These are phyloP conservation scores for Carex pumila DNA, from an alignment of 176 grass and related monocot genomes.

Conservation along the genomic window DNA sequence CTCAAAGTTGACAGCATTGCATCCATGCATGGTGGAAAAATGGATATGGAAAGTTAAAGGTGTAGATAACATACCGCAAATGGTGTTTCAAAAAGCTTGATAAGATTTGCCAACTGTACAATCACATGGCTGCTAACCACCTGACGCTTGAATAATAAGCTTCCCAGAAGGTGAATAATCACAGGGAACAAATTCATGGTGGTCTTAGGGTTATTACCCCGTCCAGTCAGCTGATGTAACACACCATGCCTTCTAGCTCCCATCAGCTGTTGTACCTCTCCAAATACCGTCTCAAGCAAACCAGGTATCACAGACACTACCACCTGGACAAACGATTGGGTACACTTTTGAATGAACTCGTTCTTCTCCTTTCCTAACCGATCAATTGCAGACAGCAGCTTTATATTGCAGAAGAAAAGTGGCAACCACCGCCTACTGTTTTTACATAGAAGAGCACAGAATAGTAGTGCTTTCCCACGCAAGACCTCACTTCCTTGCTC, in stretches of 20 bases:
- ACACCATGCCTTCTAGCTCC: conserved; percentile 77
- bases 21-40: background rate
- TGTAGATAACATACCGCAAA: conserved; percentile 54
- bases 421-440: conserved; percentile 88
- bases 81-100: conserved; percentile 78
- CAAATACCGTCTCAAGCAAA: conserved; percentile 73
- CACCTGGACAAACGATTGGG: conserved; percentile 70
- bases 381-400: conserved; percentile 77
- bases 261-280: conserved; percentile 88
- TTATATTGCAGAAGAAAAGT: conserved; percentile 76
- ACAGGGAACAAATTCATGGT: conserved; percentile 83
- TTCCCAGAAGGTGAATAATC: conserved; percentile 94
- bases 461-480: conserved; percentile 81
- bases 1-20: background rate
- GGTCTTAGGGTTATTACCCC: conserved; percentile 62
- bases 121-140: conserved; percentile 75
- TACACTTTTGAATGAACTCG: conserved; percentile 74
- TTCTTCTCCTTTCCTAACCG: conserved; percentile 84
- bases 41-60: background rate
- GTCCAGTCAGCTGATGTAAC: conserved; percentile 48
- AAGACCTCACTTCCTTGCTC: conserved; percentile 80
- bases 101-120: conserved; percentile 79
- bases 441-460: conserved; percentile 89
- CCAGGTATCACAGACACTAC: conserved; percentile 56
- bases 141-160: conserved; percentile 68